phyloP scores from a whole-genome alignment of 2,329 filamentous ascomycete species.

The Pyrenophora teres region DNA sequence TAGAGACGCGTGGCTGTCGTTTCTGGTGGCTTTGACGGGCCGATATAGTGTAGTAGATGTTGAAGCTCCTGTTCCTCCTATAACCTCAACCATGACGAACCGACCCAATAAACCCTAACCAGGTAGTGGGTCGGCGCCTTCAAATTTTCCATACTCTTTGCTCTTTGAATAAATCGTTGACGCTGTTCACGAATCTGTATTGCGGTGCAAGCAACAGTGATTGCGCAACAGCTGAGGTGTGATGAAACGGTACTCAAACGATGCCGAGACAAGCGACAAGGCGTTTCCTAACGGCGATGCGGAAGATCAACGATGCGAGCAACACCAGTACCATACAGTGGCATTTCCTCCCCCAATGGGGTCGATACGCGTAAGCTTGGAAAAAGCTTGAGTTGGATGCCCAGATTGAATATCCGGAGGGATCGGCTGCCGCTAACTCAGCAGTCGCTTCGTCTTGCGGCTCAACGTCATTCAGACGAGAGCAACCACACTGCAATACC shows the following conservation, averaged over 20 bases:
- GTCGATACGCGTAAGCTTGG: slow-evolving; percentile 1
- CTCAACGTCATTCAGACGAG: too few species aligned
- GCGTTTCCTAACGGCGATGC: slow-evolving; percentile 5
- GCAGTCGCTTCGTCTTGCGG: too few species aligned
- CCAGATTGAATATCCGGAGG: too few species aligned
- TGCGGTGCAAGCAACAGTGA: slow-evolving; percentile 1
- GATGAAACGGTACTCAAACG: slow-evolving; percentile 39
- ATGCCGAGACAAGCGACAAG: slow-evolving; percentile 26
- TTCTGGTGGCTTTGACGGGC: neutral
- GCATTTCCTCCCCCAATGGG: neutral
- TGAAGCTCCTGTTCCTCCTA: neutral
- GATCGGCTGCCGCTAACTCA: too few species aligned
- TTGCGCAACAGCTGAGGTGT: slow-evolving; percentile 1
- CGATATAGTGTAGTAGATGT: neutral
- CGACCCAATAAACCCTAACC: neutral
- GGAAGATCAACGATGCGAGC: neutral
- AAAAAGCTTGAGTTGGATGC: too few species aligned
- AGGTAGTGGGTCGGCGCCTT: neutral
- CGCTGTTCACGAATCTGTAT: neutral
- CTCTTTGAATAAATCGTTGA: neutral
- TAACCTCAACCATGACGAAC: neutral
- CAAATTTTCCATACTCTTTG: neutral
- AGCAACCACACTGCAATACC: too few species aligned
- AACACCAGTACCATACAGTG: neutral
- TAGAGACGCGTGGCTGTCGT: slow-evolving; percentile 19